Evolutionary conservation across 2,329 filamentous ascomycete genomes (phyloP), one percentile per base, ranked within the genome.

Genomic region (Paraphaeosphaeria minitans): DNA sequence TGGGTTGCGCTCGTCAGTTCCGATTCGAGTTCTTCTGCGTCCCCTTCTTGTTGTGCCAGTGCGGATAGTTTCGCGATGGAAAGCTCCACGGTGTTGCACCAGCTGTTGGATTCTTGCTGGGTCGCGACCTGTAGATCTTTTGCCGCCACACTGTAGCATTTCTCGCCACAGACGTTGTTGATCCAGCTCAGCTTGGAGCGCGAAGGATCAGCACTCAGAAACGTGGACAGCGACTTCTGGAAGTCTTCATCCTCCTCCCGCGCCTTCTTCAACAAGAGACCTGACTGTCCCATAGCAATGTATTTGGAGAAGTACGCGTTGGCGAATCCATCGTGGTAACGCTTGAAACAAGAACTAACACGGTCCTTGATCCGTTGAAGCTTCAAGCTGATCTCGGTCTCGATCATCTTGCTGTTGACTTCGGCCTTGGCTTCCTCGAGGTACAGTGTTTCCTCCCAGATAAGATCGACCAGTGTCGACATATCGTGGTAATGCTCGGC

Each of bases 31-130:
- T 14, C 16, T n/a, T 46, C 37, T 2, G 50, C 16, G 14, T 63
- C 66, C 85, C 16, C 91, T 91, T 75, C 66, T 24, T 71, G 59
- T 47, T 68, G 66, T 54, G 68, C 69, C 64, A 97, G 78, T 55
- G 81, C 67, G 24, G 79, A 74, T n/a, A 99, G 83, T 77, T 97
- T 98, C 37, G 91, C 90, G 41, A 99, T 83, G 59, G 92, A 96
- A 27, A 98, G 81, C 77, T 98, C 90, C 35, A 97, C 91, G 76
- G 96, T 95, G 80, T 96, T 96, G 78, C 87, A 92, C 94, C 94
- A 98, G 4, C 95, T 79, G 67, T 93, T 89, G 53, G 87, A 85
- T 75, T 97, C 93, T 55, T 87, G 86, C 51, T 84, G 83, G 21
- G 89, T 93, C 21, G 93, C 82, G 8, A 86, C 81, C 45, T 90